Evolutionary conservation across 2,329 filamentous ascomycete genomes (phyloP).

Genomic region (Clonostachys chloroleuca): DNA sequence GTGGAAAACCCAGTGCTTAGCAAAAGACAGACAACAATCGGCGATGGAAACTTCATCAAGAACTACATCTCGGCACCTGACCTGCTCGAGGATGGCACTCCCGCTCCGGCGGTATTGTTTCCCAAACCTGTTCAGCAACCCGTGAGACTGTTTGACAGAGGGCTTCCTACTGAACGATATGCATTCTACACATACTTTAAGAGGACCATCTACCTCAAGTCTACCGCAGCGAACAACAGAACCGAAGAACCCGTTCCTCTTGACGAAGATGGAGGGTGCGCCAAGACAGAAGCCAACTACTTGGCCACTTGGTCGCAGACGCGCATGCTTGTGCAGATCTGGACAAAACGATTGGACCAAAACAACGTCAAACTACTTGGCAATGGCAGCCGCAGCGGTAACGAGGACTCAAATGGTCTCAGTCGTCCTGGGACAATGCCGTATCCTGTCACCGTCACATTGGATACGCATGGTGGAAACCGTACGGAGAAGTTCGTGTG

Average conservation of each 20-base stretch:
- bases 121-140: slow-evolving; percentile 72
- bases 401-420: slow-evolving; percentile 18
- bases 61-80: slow-evolving; percentile 59
- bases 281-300: slow-evolving; percentile 46
- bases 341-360: slow-evolving; percentile 46
- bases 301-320: slow-evolving; percentile 57
- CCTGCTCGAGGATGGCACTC: slow-evolving; percentile 64
- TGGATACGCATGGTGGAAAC: slow-evolving; percentile 60
- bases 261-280: slow-evolving; percentile 51
- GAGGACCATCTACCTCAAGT: slow-evolving; percentile 77
- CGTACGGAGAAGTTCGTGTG: slow-evolving; percentile 47
- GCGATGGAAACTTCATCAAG: slow-evolving; percentile 6
- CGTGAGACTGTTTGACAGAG: slow-evolving; percentile 80
- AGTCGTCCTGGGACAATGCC: slow-evolving; percentile 55
- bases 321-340: slow-evolving; percentile 61
- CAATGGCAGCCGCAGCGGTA: slow-evolving; percentile 7
- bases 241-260: slow-evolving; percentile 34
- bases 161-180: slow-evolving; percentile 77
- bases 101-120: slow-evolving; percentile 67
- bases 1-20: slow-evolving; percentile 16
- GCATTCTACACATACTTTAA: slow-evolving; percentile 93
- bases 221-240: slow-evolving; percentile 41
- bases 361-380: slow-evolving; percentile 33
- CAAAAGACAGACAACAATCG: slow-evolving; percentile 8
- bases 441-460: slow-evolving; percentile 56